Conservation (phyloP, 2,329 filamentous ascomycete genomes). For the Cadophora gregata region DNA sequence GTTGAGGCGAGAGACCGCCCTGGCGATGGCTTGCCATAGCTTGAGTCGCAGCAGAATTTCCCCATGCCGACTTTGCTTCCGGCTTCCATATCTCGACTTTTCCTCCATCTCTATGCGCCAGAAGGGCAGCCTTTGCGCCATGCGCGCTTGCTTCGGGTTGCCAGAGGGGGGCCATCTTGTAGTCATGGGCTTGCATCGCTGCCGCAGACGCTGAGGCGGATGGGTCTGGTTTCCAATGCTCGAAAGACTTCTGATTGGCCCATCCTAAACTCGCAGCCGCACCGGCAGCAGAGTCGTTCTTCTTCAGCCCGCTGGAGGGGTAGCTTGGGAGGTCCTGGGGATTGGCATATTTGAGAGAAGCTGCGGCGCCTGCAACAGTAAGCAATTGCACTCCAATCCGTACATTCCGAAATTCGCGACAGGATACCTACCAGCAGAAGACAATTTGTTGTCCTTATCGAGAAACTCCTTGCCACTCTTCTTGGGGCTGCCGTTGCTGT, state of each 20-base stretch:
- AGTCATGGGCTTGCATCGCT: slow-evolving; percentile 63
- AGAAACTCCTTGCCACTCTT: slow-evolving; percentile 44
- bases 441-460: slow-evolving; percentile 60
- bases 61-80: slow-evolving; percentile 49
- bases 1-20: slow-evolving; percentile 49
- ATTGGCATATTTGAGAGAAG: slow-evolving; percentile 73
- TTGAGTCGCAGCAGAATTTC: slow-evolving; percentile 72
- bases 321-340: slow-evolving; percentile 77
- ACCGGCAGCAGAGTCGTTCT: slow-evolving; percentile 65
- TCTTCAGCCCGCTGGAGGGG: slow-evolving; percentile 67
- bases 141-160: slow-evolving; percentile 67
- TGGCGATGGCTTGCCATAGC: slow-evolving; percentile 62
- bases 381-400: slow-evolving; percentile 24
- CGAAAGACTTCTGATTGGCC: slow-evolving; percentile 68
- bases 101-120: slow-evolving; percentile 62
- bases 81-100: slow-evolving; percentile 59
- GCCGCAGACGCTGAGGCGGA: slow-evolving; percentile 65
- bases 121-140: slow-evolving; percentile 76
- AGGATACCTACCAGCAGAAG: slow-evolving; percentile 58
- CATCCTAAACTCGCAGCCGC: slow-evolving; percentile 78
- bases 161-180: slow-evolving; percentile 60
- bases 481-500: slow-evolving; percentile 15
- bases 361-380: slow-evolving; percentile 57
- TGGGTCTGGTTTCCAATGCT: slow-evolving; percentile 70
- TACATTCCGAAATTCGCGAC: slow-evolving; percentile 12